Conservation (phyloP, 176 grass and related monocot genomes). For the Oryza meyeriana region DNA sequence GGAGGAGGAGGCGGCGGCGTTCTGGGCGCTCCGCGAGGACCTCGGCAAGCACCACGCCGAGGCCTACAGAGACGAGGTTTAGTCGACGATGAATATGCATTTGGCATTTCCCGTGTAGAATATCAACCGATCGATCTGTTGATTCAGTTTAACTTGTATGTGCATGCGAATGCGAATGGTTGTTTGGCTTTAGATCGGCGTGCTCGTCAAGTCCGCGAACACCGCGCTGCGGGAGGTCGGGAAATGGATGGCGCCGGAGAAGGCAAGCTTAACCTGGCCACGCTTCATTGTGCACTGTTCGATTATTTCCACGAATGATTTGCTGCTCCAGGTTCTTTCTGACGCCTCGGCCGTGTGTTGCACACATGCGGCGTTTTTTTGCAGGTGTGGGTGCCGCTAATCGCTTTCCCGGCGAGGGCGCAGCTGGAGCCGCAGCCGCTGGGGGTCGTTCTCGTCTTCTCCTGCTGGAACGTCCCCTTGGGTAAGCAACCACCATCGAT, state of each 20-base stretch:
- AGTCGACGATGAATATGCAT: neutral
- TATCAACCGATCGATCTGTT: neutral
- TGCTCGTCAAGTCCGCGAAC: slow-evolving; percentile 64
- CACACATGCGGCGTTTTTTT: neutral
- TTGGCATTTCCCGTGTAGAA: neutral
- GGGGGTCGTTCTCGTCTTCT: slow-evolving; percentile 81
- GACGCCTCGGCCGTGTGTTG: neutral
- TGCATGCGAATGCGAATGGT: neutral
- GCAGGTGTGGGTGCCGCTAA: slow-evolving; percentile 60
- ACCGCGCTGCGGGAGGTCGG: slow-evolving; percentile 47
- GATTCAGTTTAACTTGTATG: neutral
- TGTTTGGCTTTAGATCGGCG: slow-evolving; percentile 51
- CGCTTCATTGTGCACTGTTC: neutral
- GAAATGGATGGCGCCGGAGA: slow-evolving; percentile 68
- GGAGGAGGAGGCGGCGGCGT: slow-evolving; percentile 63
- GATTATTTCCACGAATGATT: neutral
- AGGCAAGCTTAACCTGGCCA: slow-evolving; percentile 14
- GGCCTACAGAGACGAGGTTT: slow-evolving; percentile 86
- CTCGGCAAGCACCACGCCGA: slow-evolving; percentile 84
- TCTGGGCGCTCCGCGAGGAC: slow-evolving; percentile 59
- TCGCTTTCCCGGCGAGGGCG: slow-evolving; percentile 57
- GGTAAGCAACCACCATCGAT: slow-evolving; percentile 21
- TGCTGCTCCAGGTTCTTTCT: neutral
- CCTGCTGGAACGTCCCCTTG: slow-evolving; percentile 85
- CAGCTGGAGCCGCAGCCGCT: slow-evolving; percentile 83